These are phyloP conservation scores for Agaricales sp. DNA, from an alignment of 1,284 basidiomycete species.

Conservation along the genomic window DNA sequence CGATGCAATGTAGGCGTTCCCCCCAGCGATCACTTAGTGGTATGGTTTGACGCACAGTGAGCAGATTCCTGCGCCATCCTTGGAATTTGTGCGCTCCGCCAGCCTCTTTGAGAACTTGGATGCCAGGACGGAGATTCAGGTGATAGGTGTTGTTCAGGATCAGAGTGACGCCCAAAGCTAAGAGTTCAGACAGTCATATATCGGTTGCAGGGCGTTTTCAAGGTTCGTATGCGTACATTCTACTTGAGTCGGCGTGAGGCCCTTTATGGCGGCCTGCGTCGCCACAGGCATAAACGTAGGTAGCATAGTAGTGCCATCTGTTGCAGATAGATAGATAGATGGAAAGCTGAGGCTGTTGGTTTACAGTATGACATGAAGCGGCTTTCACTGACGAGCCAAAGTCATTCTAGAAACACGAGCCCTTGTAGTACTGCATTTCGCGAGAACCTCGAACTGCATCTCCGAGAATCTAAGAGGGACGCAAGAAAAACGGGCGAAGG, in stretches of 20 bases:
- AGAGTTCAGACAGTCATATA: not conserved
- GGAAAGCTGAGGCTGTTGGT: not conserved
- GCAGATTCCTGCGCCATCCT: conserved; percentile 72
- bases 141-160: conserved; percentile 85
- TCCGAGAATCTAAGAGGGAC: conserved; percentile 10
- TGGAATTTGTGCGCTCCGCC: conserved; percentile 81
- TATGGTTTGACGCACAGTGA: conserved; percentile 59
- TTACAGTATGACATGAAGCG: not conserved
- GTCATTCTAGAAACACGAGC: conserved; percentile 74
- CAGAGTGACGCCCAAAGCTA: conserved; percentile 58
- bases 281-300: conserved; percentile 90
- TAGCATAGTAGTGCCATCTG: conserved; percentile 70
- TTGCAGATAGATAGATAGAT: conserved; percentile 4
- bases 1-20: conserved; percentile 5
- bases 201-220: too few species aligned
- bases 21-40: too few species aligned
- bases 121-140: conserved; percentile 70
- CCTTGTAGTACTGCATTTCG: conserved; percentile 64
- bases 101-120: conserved; percentile 54
- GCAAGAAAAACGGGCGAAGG: not conserved
- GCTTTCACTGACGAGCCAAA: conserved; percentile 42
- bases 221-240: conserved; percentile 26
- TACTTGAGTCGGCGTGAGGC: conserved; percentile 74
- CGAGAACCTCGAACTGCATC: conserved; percentile 75
- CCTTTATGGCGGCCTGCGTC: conserved; percentile 82